phyloP scores from a whole-genome alignment of 768 basidiomycete genomes.

The Suillus subaureus region DNA sequence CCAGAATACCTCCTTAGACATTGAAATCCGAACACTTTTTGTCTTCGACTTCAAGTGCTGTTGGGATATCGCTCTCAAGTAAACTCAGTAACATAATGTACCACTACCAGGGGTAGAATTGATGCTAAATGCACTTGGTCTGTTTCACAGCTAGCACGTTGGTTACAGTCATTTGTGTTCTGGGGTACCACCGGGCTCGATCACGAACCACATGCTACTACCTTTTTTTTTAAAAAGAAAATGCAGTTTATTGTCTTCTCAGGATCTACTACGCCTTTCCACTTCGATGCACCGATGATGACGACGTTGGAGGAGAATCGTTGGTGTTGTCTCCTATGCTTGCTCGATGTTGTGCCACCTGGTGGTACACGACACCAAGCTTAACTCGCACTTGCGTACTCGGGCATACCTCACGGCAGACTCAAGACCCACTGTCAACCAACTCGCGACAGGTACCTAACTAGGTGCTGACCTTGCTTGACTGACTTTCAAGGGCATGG shows the following conservation, averaged over 20 bases:
- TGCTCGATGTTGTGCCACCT: neutral
- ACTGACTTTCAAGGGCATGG: neutral
- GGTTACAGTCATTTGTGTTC: neutral
- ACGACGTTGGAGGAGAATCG: neutral
- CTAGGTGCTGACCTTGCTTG: neutral
- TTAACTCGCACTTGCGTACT: neutral
- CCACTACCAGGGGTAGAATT: neutral
- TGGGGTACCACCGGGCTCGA: neutral
- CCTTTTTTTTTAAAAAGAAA: neutral
- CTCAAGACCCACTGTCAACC: too few relatives aligned
- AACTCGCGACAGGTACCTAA: neutral
- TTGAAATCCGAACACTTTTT: neutral
- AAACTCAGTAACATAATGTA: neutral
- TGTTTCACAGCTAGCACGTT: neutral
- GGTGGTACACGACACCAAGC: neutral
- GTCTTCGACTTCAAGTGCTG: neutral
- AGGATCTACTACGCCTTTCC: neutral
- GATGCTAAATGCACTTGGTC: neutral
- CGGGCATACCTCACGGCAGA: neutral
- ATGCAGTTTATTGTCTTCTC: neutral
- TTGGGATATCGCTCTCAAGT: neutral
- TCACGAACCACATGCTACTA: neutral
- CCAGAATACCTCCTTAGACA: conserved; percentile 7
- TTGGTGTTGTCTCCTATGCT: neutral
- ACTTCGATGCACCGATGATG: neutral